Percentiles rank a stretch among this genome's conserved stretches.
Conservation (phyloP, 176 grass and related monocot species). For the Musa itinerans region DNA sequence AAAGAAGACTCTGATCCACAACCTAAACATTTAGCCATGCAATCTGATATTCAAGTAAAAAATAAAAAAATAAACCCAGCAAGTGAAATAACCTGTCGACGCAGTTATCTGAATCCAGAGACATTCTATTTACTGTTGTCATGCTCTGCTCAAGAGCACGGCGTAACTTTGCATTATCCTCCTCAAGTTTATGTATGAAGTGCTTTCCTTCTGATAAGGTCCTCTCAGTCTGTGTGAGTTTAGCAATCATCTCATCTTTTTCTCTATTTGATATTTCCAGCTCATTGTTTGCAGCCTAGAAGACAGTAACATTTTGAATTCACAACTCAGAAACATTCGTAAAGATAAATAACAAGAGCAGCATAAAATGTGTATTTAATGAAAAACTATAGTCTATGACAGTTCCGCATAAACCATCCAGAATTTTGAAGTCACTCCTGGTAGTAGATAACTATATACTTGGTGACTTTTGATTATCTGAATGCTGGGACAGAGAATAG, state of each 20-base stretch:
- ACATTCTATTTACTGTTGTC: slow-evolving; percentile 86
- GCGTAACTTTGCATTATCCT: slow-evolving; percentile 86
- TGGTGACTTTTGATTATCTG: no score
- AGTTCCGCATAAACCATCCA: no score
- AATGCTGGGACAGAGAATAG: no score
- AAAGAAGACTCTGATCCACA: no score
- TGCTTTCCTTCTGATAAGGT: slow-evolving; percentile 64
- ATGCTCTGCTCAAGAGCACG: slow-evolving; percentile 84
- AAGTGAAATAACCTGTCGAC: slow-evolving; percentile 62
- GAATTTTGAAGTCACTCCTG: no score
- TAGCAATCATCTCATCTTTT: slow-evolving; percentile 47
- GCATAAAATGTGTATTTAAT: neutral
- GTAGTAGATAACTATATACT: no score
- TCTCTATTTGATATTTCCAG: slow-evolving; percentile 65
- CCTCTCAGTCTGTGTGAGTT: slow-evolving; percentile 62
- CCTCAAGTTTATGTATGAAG: slow-evolving; percentile 93
- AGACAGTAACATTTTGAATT: slow-evolving; percentile 1
- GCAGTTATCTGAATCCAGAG: slow-evolving; percentile 92
- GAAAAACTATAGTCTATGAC: no score
- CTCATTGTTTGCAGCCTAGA: slow-evolving; percentile 61
- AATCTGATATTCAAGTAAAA: neutral
- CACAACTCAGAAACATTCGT: neutral
- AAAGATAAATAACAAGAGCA: neutral
- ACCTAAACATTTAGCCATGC: no score
- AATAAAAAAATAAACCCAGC: neutral